phyloP scores from a whole-genome alignment of 192 early-diverging fungal genomes.

The Entomortierella chlamydospora region DNA sequence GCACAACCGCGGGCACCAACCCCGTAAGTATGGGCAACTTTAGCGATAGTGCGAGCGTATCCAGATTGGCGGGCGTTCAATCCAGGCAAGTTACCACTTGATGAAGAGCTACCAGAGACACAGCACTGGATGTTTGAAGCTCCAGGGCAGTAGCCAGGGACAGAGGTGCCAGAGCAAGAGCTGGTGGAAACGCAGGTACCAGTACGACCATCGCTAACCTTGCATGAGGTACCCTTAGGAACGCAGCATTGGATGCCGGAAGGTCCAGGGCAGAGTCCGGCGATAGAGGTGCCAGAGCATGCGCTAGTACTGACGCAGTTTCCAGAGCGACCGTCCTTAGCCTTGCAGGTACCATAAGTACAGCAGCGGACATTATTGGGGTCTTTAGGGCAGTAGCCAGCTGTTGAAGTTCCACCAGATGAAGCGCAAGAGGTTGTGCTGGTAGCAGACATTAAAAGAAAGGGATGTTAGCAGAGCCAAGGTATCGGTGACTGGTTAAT shows the following conservation, averaged over 20 bases:
- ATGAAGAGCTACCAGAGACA: neutral
- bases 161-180: neutral
- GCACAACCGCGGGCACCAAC: slow-evolving; percentile 11
- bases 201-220: neutral
- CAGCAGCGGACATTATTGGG: neutral
- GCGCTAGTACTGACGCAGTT: neutral
- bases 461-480: neutral
- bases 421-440: neutral
- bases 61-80: slow-evolving; percentile 10
- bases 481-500: neutral
- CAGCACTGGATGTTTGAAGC: neutral
- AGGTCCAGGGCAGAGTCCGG: neutral
- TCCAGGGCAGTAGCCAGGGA: neutral
- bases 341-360: neutral
- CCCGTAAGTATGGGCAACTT: neutral
- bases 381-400: neutral
- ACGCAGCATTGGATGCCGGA: neutral
- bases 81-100: slow-evolving; percentile 2
- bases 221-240: no score
- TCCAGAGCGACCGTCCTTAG: neutral
- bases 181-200: neutral
- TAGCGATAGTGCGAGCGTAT: slow-evolving; percentile 7
- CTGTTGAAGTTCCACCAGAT: neutral
- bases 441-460: neutral
- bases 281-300: neutral